Conservation (phyloP, 495 filamentous ascomycete genomes). For the Talaromyces nanjingensis region DNA sequence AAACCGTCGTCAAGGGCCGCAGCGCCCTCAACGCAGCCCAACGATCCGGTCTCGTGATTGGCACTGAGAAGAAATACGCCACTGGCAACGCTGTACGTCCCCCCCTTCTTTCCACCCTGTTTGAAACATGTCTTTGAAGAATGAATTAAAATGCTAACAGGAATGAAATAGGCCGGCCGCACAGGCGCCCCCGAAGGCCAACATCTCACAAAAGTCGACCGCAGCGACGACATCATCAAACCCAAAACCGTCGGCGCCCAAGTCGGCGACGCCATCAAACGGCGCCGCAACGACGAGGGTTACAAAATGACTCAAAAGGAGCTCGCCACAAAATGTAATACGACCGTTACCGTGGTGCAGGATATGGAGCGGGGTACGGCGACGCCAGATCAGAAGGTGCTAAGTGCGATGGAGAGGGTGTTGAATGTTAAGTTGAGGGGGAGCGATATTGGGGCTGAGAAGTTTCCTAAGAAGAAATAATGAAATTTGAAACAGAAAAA, state of each 20-base stretch:
- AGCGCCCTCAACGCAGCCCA: slow-evolving; percentile 85
- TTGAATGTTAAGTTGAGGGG: slow-evolving; percentile 83
- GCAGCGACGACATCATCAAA: slow-evolving; percentile 94
- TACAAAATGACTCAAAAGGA: slow-evolving; percentile 96
- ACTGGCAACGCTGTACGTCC: slow-evolving; percentile 68
- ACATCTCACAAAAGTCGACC: slow-evolving; percentile 96
- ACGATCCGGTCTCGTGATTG: slow-evolving; percentile 65
- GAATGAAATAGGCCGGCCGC: slow-evolving; percentile 42
- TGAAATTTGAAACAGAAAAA: slow-evolving; percentile 1
- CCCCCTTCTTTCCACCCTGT: not conserved
- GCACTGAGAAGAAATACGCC: slow-evolving; percentile 89
- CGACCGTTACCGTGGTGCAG: slow-evolving; percentile 68
- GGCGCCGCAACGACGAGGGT: slow-evolving; percentile 61
- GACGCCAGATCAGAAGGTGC: slow-evolving; percentile 76
- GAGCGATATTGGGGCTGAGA: slow-evolving; percentile 65
- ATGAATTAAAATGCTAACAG: slow-evolving; percentile 10
- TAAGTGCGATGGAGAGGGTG: slow-evolving; percentile 71
- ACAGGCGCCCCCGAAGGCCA: slow-evolving; percentile 71
- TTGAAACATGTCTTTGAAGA: too few species aligned
- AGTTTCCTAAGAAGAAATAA: slow-evolving; percentile 66
- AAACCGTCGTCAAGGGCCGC: slow-evolving; percentile 83
- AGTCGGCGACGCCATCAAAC: slow-evolving; percentile 77
- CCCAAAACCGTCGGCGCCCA: slow-evolving; percentile 77
- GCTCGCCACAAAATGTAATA: slow-evolving; percentile 90
- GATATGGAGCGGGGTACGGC: slow-evolving; percentile 81